Conservation (phyloP, 2,329 filamentous ascomycete genomes). For the Corniculantispora saksenae region DNA sequence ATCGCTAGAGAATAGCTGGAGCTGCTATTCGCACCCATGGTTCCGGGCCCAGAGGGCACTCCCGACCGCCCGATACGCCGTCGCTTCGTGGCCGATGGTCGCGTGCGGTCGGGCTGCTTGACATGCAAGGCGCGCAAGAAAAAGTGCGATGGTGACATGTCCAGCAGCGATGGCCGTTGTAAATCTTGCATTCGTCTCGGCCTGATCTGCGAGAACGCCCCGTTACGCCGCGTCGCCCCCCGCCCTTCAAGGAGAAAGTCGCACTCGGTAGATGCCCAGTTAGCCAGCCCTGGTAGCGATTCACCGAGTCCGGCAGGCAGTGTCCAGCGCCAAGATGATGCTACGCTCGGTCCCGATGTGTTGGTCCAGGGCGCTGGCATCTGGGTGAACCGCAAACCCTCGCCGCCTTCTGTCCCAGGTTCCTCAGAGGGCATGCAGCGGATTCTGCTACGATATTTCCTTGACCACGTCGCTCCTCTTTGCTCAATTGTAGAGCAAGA, state of each 20-base stretch:
- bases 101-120: conserved; percentile 31
- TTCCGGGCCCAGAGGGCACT: neutral
- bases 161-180: neutral
- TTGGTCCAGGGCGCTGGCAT: neutral
- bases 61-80: conserved; percentile 9
- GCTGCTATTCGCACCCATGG: neutral
- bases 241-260: neutral
- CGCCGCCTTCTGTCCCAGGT: neutral
- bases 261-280: neutral
- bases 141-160: conserved; percentile 34
- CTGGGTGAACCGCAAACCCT: neutral
- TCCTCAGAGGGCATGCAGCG: neutral
- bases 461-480: conserved; percentile 3
- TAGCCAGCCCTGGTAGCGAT: neutral
- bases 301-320: too few species aligned
- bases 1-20: too few species aligned
- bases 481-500: conserved; percentile 5
- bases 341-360: neutral
- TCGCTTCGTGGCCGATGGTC: conserved; percentile 7
- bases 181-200: conserved; percentile 3
- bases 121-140: conserved; percentile 40
- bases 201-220: neutral
- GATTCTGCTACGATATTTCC: neutral
- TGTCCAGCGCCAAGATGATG: too few species aligned
- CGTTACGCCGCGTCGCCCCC: neutral